A percentile compares a stretch with the other conserved stretches of the same genome.
phyloP scores from a whole-genome alignment of 345 rosid species.

The Populus simonii region DNA sequence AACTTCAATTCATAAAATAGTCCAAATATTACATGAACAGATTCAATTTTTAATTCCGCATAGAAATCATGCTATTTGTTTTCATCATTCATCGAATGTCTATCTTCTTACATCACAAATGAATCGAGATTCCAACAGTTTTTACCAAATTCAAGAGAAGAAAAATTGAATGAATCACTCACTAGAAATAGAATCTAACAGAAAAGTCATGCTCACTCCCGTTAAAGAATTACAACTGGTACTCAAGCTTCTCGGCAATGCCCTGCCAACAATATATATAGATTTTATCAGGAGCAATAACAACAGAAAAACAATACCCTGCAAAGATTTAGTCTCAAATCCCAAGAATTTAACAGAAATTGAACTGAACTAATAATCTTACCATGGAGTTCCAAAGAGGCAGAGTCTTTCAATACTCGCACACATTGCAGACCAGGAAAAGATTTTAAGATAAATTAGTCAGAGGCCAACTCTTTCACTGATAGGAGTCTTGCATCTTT shows the following conservation, averaged over 20 bases:
- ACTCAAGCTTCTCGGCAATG: background rate
- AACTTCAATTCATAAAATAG: background rate
- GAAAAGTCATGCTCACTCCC: background rate
- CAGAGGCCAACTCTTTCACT: slow-evolving; percentile 2
- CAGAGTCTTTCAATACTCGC: background rate
- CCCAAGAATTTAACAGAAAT: background rate
- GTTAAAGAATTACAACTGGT: background rate
- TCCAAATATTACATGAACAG: background rate
- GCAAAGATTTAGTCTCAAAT: background rate
- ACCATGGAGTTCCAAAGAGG: background rate
- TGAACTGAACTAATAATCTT: background rate
- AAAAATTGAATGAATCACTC: background rate
- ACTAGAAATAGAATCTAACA: background rate
- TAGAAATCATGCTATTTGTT: background rate
- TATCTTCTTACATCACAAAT: background rate
- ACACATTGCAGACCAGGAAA: background rate
- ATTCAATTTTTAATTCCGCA: background rate
- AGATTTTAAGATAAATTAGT: slow-evolving; percentile 1
- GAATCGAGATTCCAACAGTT: background rate
- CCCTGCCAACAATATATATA: background rate
- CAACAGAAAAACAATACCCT: background rate
- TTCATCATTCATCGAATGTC: background rate
- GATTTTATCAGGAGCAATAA: background rate
- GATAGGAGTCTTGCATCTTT: slow-evolving; percentile 29
- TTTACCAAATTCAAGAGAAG: background rate